A percentile compares a stretch with the other conserved stretches of the same genome.
Evolutionary conservation across 148 eudicot genomes (phyloP).

Genomic region (Chenopodium album): DNA sequence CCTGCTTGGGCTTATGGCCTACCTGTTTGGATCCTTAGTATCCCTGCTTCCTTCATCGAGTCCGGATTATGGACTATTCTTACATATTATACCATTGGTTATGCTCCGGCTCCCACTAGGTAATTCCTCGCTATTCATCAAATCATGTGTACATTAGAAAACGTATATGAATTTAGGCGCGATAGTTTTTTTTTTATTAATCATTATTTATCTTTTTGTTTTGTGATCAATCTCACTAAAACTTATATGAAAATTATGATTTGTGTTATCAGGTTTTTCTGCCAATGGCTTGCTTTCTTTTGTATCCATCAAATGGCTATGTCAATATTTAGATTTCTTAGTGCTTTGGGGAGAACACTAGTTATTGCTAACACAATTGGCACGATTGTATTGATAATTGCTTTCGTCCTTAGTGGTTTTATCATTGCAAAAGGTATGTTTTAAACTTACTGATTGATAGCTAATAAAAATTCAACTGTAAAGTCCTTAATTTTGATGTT

Average conservation of each 20-base stretch:
- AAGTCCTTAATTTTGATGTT: too few species aligned
- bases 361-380: slow-evolving; percentile 51
- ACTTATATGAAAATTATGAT: neutral
- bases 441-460: neutral
- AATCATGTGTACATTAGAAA: too few species aligned
- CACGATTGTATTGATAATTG: slow-evolving; percentile 43
- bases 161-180: too few species aligned
- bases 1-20: slow-evolving; percentile 75
- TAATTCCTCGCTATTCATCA: slow-evolving; percentile 4
- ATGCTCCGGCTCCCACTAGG: slow-evolving; percentile 66
- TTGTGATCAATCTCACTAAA: too few species aligned
- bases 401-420: slow-evolving; percentile 68
- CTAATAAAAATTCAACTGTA: too few species aligned
- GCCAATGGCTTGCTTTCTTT: slow-evolving; percentile 64
- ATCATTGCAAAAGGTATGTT: slow-evolving; percentile 54
- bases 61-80: slow-evolving; percentile 61
- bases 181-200: too few species aligned
- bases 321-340: slow-evolving; percentile 55
- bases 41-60: slow-evolving; percentile 60
- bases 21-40: slow-evolving; percentile 67
- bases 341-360: slow-evolving; percentile 57
- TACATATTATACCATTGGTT: slow-evolving; percentile 72
- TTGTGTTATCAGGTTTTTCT: slow-evolving; percentile 43
- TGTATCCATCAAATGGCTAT: slow-evolving; percentile 66
- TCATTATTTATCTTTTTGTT: too few species aligned